Percentiles rank a stretch among this genome's conserved stretches.
These are phyloP conservation scores for Cylindrotheca closterium DNA, from an alignment of 108 stramenopile genomes.

Conservation along the genomic window DNA sequence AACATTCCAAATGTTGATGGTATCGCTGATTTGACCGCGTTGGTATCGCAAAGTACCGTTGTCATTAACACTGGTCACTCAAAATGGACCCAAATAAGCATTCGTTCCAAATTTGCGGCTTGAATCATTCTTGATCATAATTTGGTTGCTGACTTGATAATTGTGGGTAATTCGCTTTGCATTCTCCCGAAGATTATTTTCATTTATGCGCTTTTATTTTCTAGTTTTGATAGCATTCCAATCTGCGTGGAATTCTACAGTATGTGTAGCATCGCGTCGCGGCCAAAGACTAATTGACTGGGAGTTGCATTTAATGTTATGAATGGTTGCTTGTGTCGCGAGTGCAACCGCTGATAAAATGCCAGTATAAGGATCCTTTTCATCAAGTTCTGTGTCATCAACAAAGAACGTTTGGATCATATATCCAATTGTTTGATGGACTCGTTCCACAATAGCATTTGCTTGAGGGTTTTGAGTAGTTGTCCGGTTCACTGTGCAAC, in stretches of 20 bases:
- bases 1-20: conserved; percentile 1
- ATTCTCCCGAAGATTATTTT: conserved; percentile 4
- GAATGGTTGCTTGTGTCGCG: conserved; percentile 12
- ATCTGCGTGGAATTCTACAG: conserved; percentile 22
- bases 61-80: conserved; percentile 20
- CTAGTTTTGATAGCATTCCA: background rate
- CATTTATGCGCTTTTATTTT: conserved; percentile 12
- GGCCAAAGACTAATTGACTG: conserved; percentile 23
- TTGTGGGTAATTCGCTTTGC: conserved; percentile 4
- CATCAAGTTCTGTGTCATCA: conserved; percentile 6
- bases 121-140: conserved; percentile 27
- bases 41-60: conserved; percentile 40
- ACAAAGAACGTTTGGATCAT: conserved; percentile 14
- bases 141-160: conserved; percentile 16
- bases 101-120: conserved; percentile 1
- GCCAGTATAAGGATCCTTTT: background rate
- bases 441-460: conserved; percentile 23
- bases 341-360: conserved; percentile 18
- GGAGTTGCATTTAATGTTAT: conserved; percentile 20
- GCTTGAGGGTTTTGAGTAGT: conserved; percentile 21
- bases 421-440: conserved; percentile 23
- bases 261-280: conserved; percentile 30
- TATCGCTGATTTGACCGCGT: background rate
- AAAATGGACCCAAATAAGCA: conserved; percentile 29
- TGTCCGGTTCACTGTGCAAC: background rate